Percentiles rank a stretch among this genome's conserved stretches.
Evolutionary conservation across 345 rosid genomes (phyloP).

Genomic region (Anacardium occidentale): DNA sequence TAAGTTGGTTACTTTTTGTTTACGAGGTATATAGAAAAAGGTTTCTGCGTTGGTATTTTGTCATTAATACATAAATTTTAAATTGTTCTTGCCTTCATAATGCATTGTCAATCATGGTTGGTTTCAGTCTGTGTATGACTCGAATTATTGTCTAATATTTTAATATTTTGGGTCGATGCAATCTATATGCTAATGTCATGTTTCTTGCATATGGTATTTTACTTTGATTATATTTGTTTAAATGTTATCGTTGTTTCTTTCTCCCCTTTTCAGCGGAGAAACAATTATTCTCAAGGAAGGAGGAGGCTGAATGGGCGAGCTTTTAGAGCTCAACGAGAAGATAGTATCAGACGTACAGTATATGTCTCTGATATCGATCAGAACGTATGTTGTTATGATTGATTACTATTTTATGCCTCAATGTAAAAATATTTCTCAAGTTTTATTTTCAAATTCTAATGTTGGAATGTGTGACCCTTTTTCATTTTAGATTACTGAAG

Average conservation of each 20-base stretch:
- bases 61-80: neutral
- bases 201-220: neutral
- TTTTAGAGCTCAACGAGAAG: slow-evolving; percentile 63
- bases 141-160: neutral
- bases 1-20: neutral
- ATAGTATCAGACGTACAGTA: slow-evolving; percentile 58
- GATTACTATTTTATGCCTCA: neutral
- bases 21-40: neutral
- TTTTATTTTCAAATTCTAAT: neutral
- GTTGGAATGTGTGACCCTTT: neutral
- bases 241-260: neutral
- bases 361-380: slow-evolving; percentile 67
- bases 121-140: neutral
- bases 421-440: neutral
- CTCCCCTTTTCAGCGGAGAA: slow-evolving; percentile 51
- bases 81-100: slow-evolving; percentile 1
- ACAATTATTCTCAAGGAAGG: slow-evolving; percentile 54
- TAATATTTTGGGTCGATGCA: neutral
- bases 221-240: neutral
- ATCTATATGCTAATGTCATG: neutral
- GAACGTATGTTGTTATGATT: slow-evolving; percentile 34
- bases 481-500: slow-evolving; percentile 69
- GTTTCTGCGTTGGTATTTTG: neutral
- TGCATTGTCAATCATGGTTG: neutral
- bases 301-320: slow-evolving; percentile 59